These are phyloP conservation scores for Candida andamanensis DNA, from an alignment of 805 yeast genomes.

Conservation along the genomic window DNA sequence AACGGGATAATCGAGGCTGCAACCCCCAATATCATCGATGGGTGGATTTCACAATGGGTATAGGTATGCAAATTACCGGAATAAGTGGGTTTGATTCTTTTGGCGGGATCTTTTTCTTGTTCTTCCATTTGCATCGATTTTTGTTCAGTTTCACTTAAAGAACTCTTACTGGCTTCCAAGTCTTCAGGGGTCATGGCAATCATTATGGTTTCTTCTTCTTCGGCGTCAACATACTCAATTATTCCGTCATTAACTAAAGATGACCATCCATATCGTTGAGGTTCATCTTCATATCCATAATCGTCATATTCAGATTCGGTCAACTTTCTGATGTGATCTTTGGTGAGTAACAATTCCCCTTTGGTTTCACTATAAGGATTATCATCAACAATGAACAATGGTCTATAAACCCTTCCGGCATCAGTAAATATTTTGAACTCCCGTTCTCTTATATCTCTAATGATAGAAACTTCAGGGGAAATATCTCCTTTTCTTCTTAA, in stretches of 20 bases:
- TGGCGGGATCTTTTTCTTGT: constrained; percentile 64
- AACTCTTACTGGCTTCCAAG: constrained; percentile 57
- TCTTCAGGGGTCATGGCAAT: constrained; percentile 99
- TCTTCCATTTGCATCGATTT: constrained; percentile 38
- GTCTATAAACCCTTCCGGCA: constrained; percentile 98
- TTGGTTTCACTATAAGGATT: constrained; percentile 61
- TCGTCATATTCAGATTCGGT: constrained; percentile 55
- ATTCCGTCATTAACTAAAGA: constrained; percentile 78
- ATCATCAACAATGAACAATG: constrained; percentile 89
- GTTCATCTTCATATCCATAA: constrained; percentile 48
- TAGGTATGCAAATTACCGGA: constrained; percentile 63
- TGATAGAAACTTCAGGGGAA: constrained; percentile 92
- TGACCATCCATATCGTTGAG: constrained; percentile 68
- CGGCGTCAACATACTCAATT: constrained; percentile 96
- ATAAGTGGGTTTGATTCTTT: constrained; percentile 72
- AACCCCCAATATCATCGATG: constrained; percentile 97
- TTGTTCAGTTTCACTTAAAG: constrained; percentile 39
- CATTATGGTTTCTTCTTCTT: constrained; percentile 97
- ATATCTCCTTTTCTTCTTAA: constrained; percentile 94
- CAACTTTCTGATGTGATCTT: constrained; percentile 75
- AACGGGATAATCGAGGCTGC: constrained; percentile 98
- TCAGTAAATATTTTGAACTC: constrained; percentile 96
- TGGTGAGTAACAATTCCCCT: constrained; percentile 78
- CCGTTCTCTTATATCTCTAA: constrained; percentile 93
- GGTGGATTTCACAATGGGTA: constrained; percentile 99